Conservation (phyloP, 2,329 filamentous ascomycete genomes). For the Talaromyces sp. region DNA sequence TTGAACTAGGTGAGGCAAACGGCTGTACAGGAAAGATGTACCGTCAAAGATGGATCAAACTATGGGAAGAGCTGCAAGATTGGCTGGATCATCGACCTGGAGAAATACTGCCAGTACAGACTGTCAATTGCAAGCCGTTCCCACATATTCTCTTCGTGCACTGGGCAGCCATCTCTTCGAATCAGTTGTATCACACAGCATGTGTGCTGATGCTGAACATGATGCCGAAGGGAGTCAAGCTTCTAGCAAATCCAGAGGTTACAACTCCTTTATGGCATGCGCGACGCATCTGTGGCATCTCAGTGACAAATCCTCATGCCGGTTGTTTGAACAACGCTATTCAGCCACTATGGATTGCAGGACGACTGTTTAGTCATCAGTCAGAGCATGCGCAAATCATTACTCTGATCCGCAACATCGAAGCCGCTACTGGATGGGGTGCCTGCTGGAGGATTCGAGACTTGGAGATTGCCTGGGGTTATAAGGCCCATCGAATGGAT, state of each 20-base stretch:
- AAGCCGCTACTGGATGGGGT: slow-evolving; percentile 53
- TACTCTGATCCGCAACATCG: slow-evolving; percentile 47
- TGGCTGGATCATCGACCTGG: slow-evolving; percentile 49
- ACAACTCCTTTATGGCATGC: slow-evolving; percentile 54
- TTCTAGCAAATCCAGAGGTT: slow-evolving; percentile 23
- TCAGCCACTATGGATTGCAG: slow-evolving; percentile 57
- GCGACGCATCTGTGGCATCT: slow-evolving; percentile 54
- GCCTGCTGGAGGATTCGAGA: slow-evolving; percentile 53
- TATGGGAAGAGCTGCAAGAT: slow-evolving; percentile 51
- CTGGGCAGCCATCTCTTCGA: slow-evolving; percentile 55
- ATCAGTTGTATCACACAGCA: slow-evolving; percentile 56
- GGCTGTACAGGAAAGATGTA: slow-evolving; percentile 43
- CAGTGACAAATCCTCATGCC: slow-evolving; percentile 53
- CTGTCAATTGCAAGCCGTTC: slow-evolving; percentile 45
- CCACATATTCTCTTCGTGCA: slow-evolving; percentile 53
- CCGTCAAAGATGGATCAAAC: slow-evolving; percentile 43
- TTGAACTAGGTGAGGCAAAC: slow-evolving; percentile 48
- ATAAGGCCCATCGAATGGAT: slow-evolving; percentile 19
- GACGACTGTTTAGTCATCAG: slow-evolving; percentile 51
- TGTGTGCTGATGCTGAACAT: slow-evolving; percentile 51
- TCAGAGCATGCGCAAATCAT: slow-evolving; percentile 38
- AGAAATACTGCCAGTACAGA: slow-evolving; percentile 48
- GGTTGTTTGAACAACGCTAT: slow-evolving; percentile 57
- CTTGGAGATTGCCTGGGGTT: slow-evolving; percentile 41
- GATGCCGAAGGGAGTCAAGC: slow-evolving; percentile 35